Base-by-base conservation (phyloP, 2,329 filamentous ascomycete species). In the Alternaria brassicae region DNA sequence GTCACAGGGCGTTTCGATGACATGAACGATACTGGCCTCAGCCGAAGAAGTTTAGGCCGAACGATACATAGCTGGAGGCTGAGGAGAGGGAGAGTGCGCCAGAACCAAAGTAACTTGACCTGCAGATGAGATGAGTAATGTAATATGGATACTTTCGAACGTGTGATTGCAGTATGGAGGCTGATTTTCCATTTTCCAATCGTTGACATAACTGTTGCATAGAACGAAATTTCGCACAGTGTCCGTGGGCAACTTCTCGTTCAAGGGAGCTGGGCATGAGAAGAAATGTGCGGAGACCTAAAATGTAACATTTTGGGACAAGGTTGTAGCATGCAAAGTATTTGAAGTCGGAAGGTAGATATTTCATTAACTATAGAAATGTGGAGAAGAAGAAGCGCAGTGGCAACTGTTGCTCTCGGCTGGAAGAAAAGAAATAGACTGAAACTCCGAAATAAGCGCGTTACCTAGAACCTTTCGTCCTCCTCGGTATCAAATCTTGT, bases 11-110 rank as follows among this genome's bases (percentile, higher is more conserved):
- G 6, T 37, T 52, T 10, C 49, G 42, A 41, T 37, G 49, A 2
- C 27, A 52, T 40, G 27, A 41, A 30, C 19, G 49, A 17, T 52
- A 42, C 15, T 52, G 49, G 49, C 49, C 37, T 17, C 15, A 52
- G 49, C 25, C 49, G 12, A 21, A 52, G 10, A 52, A 27, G 49
- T 42, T 52, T 40, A 41, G 49, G 49, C 49, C 49, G 49, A 52
- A 37, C 49, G 25, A 10, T n/a, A n/a, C n/a, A n/a, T 52, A 37
- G 49, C 37, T 52, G 23, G 37, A 52, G 15, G 37, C 37, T 23
- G 27, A 52, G 36, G 49, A 52, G 19, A 52, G 49, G 17, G 36
- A 42, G 25, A n/a, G 15, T 28, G 49, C 37, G 23, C 49, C 49
- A 12, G 37, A 52, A 41, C 49, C 49, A 23, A 37, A 52, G 49